These are phyloP conservation scores for Ophiostoma tasmaniense DNA, from an alignment of 2,329 filamentous ascomycete species.

Conservation along the genomic window DNA sequence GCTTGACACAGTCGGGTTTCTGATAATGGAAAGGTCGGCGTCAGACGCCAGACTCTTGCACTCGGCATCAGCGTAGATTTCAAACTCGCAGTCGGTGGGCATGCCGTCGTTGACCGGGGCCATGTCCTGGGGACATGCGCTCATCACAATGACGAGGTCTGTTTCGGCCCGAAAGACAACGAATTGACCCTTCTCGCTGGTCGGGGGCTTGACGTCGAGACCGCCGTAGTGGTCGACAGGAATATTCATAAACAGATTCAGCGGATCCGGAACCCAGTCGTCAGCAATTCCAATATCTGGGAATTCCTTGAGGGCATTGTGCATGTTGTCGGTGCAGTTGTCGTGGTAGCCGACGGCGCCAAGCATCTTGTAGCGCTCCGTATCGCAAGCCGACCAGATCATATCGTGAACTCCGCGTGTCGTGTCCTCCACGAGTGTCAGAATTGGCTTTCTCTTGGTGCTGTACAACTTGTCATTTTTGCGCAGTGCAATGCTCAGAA, in stretches of 20 bases:
- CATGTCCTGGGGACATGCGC: conserved; percentile 35
- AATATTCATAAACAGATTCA: conserved; percentile 39
- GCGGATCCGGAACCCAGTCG: conserved; percentile 32
- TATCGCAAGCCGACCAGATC: conserved; percentile 34
- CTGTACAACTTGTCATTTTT: conserved; percentile 30
- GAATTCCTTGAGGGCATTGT: conserved; percentile 25
- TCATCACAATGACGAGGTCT: conserved; percentile 34
- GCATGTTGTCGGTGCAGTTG: conserved; percentile 34
- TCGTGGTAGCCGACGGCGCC: conserved; percentile 32
- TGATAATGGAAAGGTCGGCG: not conserved
- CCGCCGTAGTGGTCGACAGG: conserved; percentile 29
- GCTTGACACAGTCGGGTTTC: not conserved
- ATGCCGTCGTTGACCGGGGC: conserved; percentile 30
- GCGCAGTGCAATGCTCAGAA: conserved; percentile 25
- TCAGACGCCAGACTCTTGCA: not conserved
- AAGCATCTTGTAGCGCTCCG: conserved; percentile 31
- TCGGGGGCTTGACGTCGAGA: conserved; percentile 28
- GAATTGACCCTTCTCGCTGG: conserved; percentile 29
- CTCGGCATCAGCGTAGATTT: not conserved
- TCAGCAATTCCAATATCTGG: conserved; percentile 24
- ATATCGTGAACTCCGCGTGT: conserved; percentile 33
- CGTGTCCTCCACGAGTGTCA: conserved; percentile 31
- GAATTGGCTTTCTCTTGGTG: conserved; percentile 30
- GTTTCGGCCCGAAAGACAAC: conserved; percentile 30
- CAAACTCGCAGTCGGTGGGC: conserved; percentile 29